Evolutionary conservation across 2,329 filamentous ascomycete species (phyloP), one percentile per base, ranked within the genome.

Genomic region (Plenodomus lindquistii): DNA sequence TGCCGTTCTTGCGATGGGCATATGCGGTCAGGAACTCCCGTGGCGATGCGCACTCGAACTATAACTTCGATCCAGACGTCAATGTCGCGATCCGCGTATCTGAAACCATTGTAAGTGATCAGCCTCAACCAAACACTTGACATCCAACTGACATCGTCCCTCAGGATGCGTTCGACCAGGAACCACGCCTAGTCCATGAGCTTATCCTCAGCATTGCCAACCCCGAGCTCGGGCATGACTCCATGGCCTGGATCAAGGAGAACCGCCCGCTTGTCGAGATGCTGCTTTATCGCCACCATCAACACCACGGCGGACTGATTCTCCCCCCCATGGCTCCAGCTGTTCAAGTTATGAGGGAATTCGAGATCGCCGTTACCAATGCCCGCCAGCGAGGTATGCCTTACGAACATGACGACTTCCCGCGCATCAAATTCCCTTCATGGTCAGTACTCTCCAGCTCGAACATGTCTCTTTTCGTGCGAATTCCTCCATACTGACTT

Each of bases 221-320:
- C 17, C 39, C 24, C 4, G 43, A 43, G 2, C 27, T 42, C 4
- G 42, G 48, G 24, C 44, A 50, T 13, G 38, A 43, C 8, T 21
- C 37, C 19, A 46, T 50, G 40, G 40, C 46, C 7, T 35, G 19
- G 34, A 46, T 50, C 17, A 37, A 34, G 21, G 37, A 41, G 2
- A 50, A 53, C 19, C 36, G 22, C 5, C 47, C 48, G 7, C 41
- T 56, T 16, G 38, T 56, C 8, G 40, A 47, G 4, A 44, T 54
- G 2, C 18, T 54, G 0, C 31, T 56, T 0, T 43, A 54, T 15
- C 47, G 40, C 1, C 45, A 56, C 45, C 49, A 46, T 29, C 42
- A 51, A 20, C 21, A 34, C 15, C 46, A 56, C 24, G 54, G 54
- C 2, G 50, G 50, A 15, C 37, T 56, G 7, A 20, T 51, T 7